Conservation (phyloP, 495 filamentous ascomycete species). For the Daldinia decipiens region DNA sequence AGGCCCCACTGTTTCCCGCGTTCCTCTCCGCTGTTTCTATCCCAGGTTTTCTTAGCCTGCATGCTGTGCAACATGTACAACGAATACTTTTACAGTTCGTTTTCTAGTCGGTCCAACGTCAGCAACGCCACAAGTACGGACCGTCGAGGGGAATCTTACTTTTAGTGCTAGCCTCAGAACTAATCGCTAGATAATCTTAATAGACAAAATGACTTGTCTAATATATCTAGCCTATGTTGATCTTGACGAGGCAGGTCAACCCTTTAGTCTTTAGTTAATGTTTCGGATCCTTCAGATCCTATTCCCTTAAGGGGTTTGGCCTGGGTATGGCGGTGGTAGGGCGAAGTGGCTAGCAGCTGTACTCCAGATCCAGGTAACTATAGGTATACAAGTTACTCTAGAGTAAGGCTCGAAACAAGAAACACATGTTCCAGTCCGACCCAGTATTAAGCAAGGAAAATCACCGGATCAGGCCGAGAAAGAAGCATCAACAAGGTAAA, state of each 20-base stretch:
- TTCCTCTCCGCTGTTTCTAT: background rate
- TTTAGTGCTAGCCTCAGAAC: background rate
- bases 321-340: too few species aligned
- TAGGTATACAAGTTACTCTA: background rate
- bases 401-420: background rate
- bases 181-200: background rate
- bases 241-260: constrained; percentile 13
- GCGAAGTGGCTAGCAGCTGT: background rate
- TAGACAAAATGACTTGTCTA: background rate
- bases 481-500: background rate
- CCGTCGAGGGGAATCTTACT: background rate
- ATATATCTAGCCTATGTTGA: background rate
- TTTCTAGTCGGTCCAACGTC: constrained; percentile 38
- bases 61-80: constrained; percentile 22
- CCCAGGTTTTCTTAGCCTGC: background rate
- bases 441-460: background rate
- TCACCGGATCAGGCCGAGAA: background rate
- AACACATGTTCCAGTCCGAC: background rate
- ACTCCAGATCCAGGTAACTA: background rate
- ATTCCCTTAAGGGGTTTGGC: constrained; percentile 10
- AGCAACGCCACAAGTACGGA: constrained; percentile 24
- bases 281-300: constrained; percentile 22
- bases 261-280: constrained; percentile 6
- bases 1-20: constrained; percentile 17
- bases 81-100: constrained; percentile 16